phyloP scores from a whole-genome alignment of 2,329 filamentous ascomycete genomes.

The Stagonosporopsis cucurbitacearum region DNA sequence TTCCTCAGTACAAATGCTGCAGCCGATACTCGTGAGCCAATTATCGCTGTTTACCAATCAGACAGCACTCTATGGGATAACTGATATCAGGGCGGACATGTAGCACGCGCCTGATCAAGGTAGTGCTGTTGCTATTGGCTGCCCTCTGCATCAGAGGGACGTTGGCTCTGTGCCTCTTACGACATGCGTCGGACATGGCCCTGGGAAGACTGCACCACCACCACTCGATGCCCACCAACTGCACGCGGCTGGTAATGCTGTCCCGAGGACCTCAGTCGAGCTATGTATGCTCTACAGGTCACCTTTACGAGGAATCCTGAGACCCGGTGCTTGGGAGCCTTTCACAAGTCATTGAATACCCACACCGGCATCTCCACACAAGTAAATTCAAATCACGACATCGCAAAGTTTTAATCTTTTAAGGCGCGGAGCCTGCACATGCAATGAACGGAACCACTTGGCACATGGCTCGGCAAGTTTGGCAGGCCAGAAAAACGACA shows the following conservation, averaged over 20 bases:
- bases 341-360: slow-evolving; percentile 1
- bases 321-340: slow-evolving; percentile 12
- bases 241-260: neutral
- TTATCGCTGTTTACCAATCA: neutral
- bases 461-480: slow-evolving; percentile 12
- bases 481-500: neutral
- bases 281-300: neutral
- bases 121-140: neutral
- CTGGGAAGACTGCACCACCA: neutral
- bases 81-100: neutral
- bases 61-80: neutral
- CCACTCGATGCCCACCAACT: neutral
- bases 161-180: neutral
- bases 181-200: neutral
- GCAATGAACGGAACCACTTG: slow-evolving; percentile 1
- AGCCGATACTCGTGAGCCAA: neutral
- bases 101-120: neutral
- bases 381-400: slow-evolving; percentile 1
- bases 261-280: neutral
- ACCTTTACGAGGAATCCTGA: neutral
- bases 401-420: neutral
- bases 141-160: neutral
- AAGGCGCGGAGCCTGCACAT: neutral
- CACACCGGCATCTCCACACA: slow-evolving; percentile 2
- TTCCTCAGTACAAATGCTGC: neutral